A percentile compares a stretch with the other conserved stretches of the same genome.
Conservation (phyloP, 139 green algal species). For the Desmodesmus armatus region DNA sequence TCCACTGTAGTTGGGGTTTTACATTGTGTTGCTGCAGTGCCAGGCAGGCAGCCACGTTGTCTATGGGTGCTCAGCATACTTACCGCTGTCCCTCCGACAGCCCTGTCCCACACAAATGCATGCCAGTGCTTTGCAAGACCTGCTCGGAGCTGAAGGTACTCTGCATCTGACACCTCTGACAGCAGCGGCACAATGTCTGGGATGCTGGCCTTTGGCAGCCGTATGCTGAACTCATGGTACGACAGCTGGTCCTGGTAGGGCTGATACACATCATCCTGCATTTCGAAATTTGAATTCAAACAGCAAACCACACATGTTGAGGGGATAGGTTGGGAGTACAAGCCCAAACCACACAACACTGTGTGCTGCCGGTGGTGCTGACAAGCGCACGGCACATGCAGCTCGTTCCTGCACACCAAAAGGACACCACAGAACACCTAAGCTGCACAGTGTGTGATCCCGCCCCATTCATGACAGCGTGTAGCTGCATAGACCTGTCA, state of each 20-base stretch:
- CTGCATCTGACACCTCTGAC: constrained; percentile 26
- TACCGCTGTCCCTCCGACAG: constrained; percentile 38
- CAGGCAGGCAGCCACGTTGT: no score
- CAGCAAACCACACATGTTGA: no score
- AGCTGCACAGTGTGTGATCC: no score
- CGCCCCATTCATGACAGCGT: no score
- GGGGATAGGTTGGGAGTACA: no score
- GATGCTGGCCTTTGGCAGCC: constrained; percentile 39
- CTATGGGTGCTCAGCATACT: no score
- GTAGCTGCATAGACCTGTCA: background rate
- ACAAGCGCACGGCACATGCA: background rate
- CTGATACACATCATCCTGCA: constrained; percentile 21
- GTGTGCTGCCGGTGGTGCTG: no score
- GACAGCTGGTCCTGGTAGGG: constrained; percentile 51
- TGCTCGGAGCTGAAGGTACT: constrained; percentile 16
- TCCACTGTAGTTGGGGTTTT: no score
- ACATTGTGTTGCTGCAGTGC: no score
- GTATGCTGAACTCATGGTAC: constrained; percentile 52
- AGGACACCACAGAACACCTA: no score
- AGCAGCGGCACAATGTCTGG: constrained; percentile 31
- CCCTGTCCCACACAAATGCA: constrained; percentile 48
- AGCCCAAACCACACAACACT: no score
- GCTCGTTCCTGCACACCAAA: background rate
- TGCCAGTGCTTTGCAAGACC: constrained; percentile 17
- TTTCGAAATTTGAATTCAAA: background rate